Evolutionary conservation across 2,329 filamentous ascomycete species (phyloP), one percentile per base, ranked within the genome.

Genomic region (Penicillium sp.): DNA sequence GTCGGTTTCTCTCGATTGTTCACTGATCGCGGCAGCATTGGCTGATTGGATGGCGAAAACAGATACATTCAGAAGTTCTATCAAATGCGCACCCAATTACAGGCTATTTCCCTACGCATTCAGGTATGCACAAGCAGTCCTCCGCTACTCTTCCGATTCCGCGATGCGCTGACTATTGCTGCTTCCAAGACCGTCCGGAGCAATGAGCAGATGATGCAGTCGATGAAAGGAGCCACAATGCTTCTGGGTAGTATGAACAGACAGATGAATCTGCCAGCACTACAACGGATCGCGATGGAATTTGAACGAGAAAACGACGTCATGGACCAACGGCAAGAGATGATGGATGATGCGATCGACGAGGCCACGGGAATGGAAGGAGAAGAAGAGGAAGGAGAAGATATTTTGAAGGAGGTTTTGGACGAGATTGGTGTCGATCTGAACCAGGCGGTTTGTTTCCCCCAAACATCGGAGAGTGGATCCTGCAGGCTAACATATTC

Each of bases 151-250:
- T 53, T 39, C 49, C 25, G 48, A 39, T 34, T 42, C 48, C 15
- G 9, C 18, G 18, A 55, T 41, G 41, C 25, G 53, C 56, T 54
- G 38, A 59, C 50, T 32, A 25, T 35, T 54, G 37, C 51, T 56
- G 41, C 52, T 47, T 31, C 52, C 18, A 67, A 96, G 90, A 99
- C 94, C 47, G 93, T 97, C 61, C 87, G 94, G 61, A 97, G 92
- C 63, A 99, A 99, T 75, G 94, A 99, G 74, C 93, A 97, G 76
- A 99, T 99, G 94, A 97, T 97, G 92, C 91, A 96, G 75, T 94
- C 92, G 9, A 97, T 99, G 94, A 99, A 97, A 76, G 94, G 94
- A 34, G 94, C 94, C 5, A 97, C 94, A 1, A 86, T 88, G 75
- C 87, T 96, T 3, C 80, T 99, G 8, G 91, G 92, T 52, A 95